Percentiles rank a stretch among this genome's conserved stretches.
Evolutionary conservation across 129 eudicot species (phyloP).

Genomic region (Artemisia tridentata): DNA sequence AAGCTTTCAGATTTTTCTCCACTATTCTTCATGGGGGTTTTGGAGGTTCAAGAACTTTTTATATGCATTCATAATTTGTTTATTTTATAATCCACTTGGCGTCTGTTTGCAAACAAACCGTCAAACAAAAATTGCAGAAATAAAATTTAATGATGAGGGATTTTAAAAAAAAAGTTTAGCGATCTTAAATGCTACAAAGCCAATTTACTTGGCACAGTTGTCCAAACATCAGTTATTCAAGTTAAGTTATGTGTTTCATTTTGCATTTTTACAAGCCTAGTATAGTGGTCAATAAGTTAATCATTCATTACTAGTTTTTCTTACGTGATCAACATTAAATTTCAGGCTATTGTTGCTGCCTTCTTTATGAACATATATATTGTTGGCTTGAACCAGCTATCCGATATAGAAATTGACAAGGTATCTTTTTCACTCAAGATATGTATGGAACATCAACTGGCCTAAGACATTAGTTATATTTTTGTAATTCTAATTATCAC

Average conservation of each 20-base stretch:
- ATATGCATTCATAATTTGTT: constrained; percentile 4
- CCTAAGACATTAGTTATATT: neutral
- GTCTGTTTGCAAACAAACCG: too few relatives aligned
- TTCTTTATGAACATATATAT: constrained; percentile 93
- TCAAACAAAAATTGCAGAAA: too few relatives aligned
- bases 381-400: constrained; percentile 90
- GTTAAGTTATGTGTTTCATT: too few relatives aligned
- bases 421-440: constrained; percentile 31
- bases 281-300: too few relatives aligned
- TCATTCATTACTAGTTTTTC: neutral
- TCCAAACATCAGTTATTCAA: too few relatives aligned
- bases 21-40: constrained; percentile 64
- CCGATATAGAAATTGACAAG: constrained; percentile 97
- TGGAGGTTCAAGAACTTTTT: constrained; percentile 58
- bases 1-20: constrained; percentile 90
- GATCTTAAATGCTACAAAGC: too few relatives aligned
- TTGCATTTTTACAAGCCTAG: neutral
- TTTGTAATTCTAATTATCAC: too few relatives aligned
- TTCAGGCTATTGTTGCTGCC: constrained; percentile 98
- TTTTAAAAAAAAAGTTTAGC: too few relatives aligned
- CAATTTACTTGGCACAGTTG: too few relatives aligned
- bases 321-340: neutral
- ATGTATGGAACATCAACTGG: neutral
- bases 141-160: too few relatives aligned
- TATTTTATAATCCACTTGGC: too few relatives aligned